Evolutionary conservation across 2,329 filamentous ascomycete genomes (phyloP).

Genomic region (Arthrobotrys entomopaga): DNA sequence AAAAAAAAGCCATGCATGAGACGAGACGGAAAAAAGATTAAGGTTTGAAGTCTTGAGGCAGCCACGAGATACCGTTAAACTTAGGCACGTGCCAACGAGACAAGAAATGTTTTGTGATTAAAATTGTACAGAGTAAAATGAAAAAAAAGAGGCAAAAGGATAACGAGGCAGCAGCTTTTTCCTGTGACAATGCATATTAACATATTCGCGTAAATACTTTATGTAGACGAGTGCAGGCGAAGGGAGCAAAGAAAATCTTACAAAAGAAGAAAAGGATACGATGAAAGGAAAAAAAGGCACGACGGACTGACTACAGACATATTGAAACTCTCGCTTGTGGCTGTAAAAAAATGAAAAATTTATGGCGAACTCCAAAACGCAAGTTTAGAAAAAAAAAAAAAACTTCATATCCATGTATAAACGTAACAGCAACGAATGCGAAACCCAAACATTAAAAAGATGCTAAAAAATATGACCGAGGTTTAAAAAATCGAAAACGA

Average conservation of each 20-base stretch:
- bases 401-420: conserved; percentile 40
- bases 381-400: conserved; percentile 23
- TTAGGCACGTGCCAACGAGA: conserved; percentile 23
- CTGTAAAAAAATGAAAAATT: conserved; percentile 19
- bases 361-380: conserved; percentile 39
- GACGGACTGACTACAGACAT: conserved; percentile 22
- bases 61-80: conserved; percentile 20
- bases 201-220: conserved; percentile 24
- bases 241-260: conserved; percentile 46
- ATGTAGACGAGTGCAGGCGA: conserved; percentile 18
- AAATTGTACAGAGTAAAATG: conserved; percentile 6
- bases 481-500: conserved; percentile 24
- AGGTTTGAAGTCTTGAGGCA: conserved; percentile 16
- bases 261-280: conserved; percentile 53
- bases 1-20: conserved; percentile 6
- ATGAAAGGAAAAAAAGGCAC: conserved; percentile 11
- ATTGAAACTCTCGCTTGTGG: conserved; percentile 43
- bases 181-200: conserved; percentile 40
- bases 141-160: conserved; percentile 17
- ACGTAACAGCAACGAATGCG: conserved; percentile 30
- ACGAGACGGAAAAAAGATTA: conserved; percentile 27
- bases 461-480: conserved; percentile 28
- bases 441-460: conserved; percentile 47
- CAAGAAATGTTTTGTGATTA: conserved; percentile 5
- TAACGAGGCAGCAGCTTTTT: conserved; percentile 29